A percentile compares a stretch with the other conserved stretches of the same genome.
Conservation (phyloP, 169 alveolate species). For the Cryptosporidium bovis region DNA sequence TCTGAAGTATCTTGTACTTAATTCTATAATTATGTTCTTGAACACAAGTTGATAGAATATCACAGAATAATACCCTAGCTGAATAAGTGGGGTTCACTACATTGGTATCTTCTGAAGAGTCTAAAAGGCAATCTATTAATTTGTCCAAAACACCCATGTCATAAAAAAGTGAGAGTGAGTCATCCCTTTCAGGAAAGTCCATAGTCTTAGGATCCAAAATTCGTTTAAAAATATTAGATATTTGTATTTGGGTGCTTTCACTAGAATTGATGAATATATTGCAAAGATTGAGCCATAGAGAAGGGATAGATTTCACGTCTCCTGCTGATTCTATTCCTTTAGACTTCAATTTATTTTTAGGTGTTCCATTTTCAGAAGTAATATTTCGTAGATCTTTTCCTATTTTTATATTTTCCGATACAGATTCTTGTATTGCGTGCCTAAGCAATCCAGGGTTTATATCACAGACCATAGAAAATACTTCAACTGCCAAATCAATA, state of each 20-base stretch:
- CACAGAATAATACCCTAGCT: constrained; percentile 80
- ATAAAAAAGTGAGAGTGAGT: constrained; percentile 81
- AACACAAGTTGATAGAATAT: constrained; percentile 81
- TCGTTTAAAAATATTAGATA: constrained; percentile 65
- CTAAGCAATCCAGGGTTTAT: constrained; percentile 60
- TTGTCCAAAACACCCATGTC: constrained; percentile 82
- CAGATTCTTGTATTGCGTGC: constrained; percentile 67
- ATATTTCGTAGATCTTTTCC: neutral
- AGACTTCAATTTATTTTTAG: neutral
- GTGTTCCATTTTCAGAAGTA: neutral
- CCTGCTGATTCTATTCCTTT: constrained; percentile 1
- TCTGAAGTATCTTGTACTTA: constrained; percentile 81
- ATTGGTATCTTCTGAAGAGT: constrained; percentile 11
- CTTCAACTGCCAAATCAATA: constrained; percentile 60
- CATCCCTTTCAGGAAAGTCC: constrained; percentile 85
- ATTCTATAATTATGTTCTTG: constrained; percentile 83
- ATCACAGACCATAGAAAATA: constrained; percentile 66
- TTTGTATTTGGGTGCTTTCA: constrained; percentile 66
- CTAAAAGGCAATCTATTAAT: constrained; percentile 74
- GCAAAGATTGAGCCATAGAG: constrained; percentile 52
- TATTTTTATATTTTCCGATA: constrained; percentile 24
- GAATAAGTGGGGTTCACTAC: constrained; percentile 20
- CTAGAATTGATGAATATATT: constrained; percentile 44
- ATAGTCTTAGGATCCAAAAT: constrained; percentile 82
- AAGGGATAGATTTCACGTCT: neutral